Conservation (phyloP, 495 filamentous ascomycete species). For the Aspergillus olivimuriae region DNA sequence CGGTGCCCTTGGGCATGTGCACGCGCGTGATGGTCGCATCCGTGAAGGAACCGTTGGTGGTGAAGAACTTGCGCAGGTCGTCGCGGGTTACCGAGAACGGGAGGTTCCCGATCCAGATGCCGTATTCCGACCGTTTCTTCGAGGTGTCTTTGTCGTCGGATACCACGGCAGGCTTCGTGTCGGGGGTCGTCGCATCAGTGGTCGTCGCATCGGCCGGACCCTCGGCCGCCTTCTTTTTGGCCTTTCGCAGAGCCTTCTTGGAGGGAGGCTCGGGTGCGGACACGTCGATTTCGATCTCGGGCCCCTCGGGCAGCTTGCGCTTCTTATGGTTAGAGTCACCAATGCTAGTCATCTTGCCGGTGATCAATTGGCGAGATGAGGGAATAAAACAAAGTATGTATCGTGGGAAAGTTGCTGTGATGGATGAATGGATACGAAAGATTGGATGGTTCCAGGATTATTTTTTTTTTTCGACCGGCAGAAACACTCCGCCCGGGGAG, state of each 20-base stretch:
- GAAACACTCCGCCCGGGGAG: constrained; percentile 20
- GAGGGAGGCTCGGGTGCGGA: constrained; percentile 83
- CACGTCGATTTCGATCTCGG: constrained; percentile 85
- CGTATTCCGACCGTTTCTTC: constrained; percentile 65
- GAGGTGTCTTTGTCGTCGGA: constrained; percentile 22
- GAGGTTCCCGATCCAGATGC: constrained; percentile 95
- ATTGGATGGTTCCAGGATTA: background rate
- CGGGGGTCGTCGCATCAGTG: too few relatives aligned
- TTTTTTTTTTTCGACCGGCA: constrained; percentile 24
- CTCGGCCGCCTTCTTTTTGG: constrained; percentile 61
- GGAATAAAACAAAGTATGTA: too few relatives aligned
- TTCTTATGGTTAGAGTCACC: constrained; percentile 51
- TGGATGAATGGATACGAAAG: constrained; percentile 1
- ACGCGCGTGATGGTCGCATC: constrained; percentile 70
- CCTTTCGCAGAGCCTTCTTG: constrained; percentile 76
- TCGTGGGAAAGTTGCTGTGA: too few relatives aligned
- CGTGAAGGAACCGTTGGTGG: constrained; percentile 59
- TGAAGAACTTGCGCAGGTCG: constrained; percentile 69
- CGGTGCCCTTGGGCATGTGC: constrained; percentile 59
- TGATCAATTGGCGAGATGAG: background rate
- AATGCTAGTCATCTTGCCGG: constrained; percentile 24
- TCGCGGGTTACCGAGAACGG: constrained; percentile 67
- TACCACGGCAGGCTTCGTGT: too few relatives aligned
- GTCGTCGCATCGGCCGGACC: constrained; percentile 20
- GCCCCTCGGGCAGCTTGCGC: constrained; percentile 53